Evolutionary conservation across 208 protist species (phyloP).

Genomic region (Wallacemonas sp.): DNA sequence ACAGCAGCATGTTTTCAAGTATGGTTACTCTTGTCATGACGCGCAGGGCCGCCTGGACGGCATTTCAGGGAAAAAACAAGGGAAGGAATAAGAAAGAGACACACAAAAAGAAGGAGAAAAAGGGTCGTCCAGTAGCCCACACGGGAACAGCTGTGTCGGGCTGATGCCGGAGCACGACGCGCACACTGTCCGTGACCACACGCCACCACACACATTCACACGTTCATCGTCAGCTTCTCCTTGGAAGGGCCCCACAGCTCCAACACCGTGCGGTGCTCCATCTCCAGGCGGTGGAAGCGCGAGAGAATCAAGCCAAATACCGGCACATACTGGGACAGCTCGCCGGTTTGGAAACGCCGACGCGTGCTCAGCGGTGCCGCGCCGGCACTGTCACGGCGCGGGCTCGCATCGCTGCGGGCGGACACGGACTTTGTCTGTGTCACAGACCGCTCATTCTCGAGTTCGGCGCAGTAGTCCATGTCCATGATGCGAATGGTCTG

Average conservation of each 20-base stretch:
- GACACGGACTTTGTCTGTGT: too few species aligned
- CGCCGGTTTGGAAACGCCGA: slow-evolving; percentile 5
- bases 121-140: not conserved
- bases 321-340: slow-evolving; percentile 66
- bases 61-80: slow-evolving; percentile 9
- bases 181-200: too few species aligned
- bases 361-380: slow-evolving; percentile 1
- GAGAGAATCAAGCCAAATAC: slow-evolving; percentile 75
- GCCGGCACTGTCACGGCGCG: not conserved
- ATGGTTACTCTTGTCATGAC: too few species aligned
- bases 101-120: slow-evolving; percentile 1
- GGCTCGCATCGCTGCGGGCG: too few species aligned
- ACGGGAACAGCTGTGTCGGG: not conserved
- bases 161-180: too few species aligned
- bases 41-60: too few species aligned
- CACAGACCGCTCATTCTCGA: not conserved
- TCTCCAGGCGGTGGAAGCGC: slow-evolving; percentile 67
- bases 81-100: slow-evolving; percentile 1
- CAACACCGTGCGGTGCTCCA: slow-evolving; percentile 76
- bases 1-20: too few species aligned
- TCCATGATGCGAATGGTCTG: slow-evolving; percentile 53
- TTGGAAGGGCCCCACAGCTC: slow-evolving; percentile 57
- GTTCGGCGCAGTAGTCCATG: slow-evolving; percentile 16
- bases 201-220: not conserved
- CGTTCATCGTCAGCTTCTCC: not conserved